A percentile compares a stretch with the other conserved stretches of the same genome.
These are phyloP conservation scores for Aspergillus vadensis DNA, from an alignment of 2,329 filamentous ascomycete genomes.

Conservation along the genomic window DNA sequence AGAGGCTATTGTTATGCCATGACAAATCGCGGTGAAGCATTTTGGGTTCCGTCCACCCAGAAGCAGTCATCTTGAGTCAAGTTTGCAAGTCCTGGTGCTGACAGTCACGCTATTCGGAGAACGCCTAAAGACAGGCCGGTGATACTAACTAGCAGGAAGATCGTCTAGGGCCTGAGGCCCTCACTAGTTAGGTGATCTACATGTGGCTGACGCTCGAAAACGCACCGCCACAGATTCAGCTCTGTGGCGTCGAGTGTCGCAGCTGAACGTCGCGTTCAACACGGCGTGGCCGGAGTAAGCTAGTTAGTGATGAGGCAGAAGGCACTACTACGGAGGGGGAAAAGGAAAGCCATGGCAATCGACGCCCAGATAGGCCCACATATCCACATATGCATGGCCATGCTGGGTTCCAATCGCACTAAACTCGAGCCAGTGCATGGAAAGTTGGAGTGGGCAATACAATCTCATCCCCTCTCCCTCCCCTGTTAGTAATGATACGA, in stretches of 20 bases:
- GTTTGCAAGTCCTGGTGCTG: background rate
- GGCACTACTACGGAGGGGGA: background rate
- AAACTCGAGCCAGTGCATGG: background rate
- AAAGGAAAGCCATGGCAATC: background rate
- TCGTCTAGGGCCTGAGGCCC: background rate
- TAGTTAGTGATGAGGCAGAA: background rate
- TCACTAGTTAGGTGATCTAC: background rate
- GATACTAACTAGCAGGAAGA: background rate
- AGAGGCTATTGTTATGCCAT: constrained; percentile 16
- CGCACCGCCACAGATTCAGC: background rate
- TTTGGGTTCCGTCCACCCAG: background rate
- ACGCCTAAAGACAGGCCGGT: background rate
- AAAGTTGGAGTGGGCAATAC: background rate
- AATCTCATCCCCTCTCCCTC: background rate
- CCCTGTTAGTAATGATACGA: background rate
- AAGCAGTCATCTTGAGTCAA: background rate
- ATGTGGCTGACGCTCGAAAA: background rate
- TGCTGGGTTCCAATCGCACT: background rate
- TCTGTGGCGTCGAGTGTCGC: background rate
- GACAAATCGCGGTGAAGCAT: constrained; percentile 20
- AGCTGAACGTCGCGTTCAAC: background rate
- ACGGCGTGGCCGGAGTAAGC: background rate
- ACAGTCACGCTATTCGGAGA: background rate
- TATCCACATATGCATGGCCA: background rate
- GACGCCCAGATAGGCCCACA: background rate